Base-by-base conservation (phyloP, 768 basidiomycete species). In the Pleurotus djamor region DNA sequence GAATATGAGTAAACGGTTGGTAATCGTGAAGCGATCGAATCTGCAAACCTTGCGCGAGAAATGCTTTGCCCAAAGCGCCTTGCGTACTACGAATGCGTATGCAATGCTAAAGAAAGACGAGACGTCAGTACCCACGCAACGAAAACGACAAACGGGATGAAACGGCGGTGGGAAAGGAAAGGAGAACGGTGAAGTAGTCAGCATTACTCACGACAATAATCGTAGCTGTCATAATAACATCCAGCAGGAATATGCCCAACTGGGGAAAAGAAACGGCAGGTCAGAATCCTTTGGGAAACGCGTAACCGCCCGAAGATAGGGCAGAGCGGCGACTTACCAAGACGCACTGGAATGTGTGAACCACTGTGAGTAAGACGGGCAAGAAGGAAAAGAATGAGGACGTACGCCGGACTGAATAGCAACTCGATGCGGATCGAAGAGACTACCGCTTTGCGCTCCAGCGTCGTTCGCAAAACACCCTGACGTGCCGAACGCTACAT, bases 1-100 rank as follows among this genome's bases (percentile, higher is more conserved):
- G n/a, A n/a, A 43, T 28, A 21, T 8, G 9, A 4, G 5, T 5
- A 36, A 5, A 5, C 57, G 21, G 34, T 8, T 5, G 48, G 34
- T n/a, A 43, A 17, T 10, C 16, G 1, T 32, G 41, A 43, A 6
- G 41, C 12, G 21, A 38, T 10, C 0, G 9, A 17, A 10, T 12
- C 28, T 17, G 21, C 21, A 28, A 52, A 68, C 69, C 65, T 65
- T 69, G 68, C 1, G 50, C 38, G 32, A 70, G 17, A 60, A 70
- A 68, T 32, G 54, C 41, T 58, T 61, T 67, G 8, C 66, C 69
- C 16, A 70, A 52, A 1, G 52, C 52, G 10, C 67, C 66, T 59
- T 67, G 69, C 4, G 63, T 59, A 34, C 67, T 68, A 17, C 67
- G 65, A 33, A 63, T 67, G 9, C 62, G 60, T 45, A 67, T 34